phyloP scores from a whole-genome alignment of 768 basidiomycete genomes.

The Hemileccinum impolitum region DNA sequence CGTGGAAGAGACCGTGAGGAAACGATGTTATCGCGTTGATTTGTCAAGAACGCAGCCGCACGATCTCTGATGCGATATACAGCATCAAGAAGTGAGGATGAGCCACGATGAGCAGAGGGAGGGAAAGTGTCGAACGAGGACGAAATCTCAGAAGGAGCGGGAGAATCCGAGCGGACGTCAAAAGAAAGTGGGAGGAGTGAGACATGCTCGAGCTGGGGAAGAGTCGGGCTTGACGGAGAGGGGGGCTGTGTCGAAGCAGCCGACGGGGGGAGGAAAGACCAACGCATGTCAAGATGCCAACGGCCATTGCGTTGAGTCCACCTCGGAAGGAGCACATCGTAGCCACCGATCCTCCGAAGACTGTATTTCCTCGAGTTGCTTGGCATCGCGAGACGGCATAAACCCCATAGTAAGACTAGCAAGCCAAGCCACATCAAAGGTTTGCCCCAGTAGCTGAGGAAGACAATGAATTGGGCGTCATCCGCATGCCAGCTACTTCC shows the following conservation, averaged over 20 bases:
- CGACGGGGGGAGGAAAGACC: constrained; percentile 47
- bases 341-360: constrained; percentile 62
- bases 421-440: constrained; percentile 82
- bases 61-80: constrained; percentile 58
- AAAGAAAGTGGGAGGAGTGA: constrained; percentile 64
- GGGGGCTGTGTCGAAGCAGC: constrained; percentile 38
- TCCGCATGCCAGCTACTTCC: constrained; percentile 98
- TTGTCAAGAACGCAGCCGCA: constrained; percentile 43
- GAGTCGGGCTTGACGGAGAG: constrained; percentile 46
- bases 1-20: constrained; percentile 48
- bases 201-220: constrained; percentile 48
- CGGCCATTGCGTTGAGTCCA: constrained; percentile 67
- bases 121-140: constrained; percentile 42
- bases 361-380: constrained; percentile 58
- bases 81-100: constrained; percentile 46
- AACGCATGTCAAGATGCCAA: constrained; percentile 68
- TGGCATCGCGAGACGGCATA: constrained; percentile 53
- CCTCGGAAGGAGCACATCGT: constrained; percentile 77
- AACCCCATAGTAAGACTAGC: constrained; percentile 65
- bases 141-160: constrained; percentile 48
- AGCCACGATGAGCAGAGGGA: constrained; percentile 35
- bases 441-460: constrained; percentile 88
- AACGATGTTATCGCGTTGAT: constrained; percentile 34
- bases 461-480: constrained; percentile 96
- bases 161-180: constrained; percentile 54